Evolutionary conservation across 1,139 yeast genomes (phyloP).

Genomic region (Blastobotrys arbuscula): DNA sequence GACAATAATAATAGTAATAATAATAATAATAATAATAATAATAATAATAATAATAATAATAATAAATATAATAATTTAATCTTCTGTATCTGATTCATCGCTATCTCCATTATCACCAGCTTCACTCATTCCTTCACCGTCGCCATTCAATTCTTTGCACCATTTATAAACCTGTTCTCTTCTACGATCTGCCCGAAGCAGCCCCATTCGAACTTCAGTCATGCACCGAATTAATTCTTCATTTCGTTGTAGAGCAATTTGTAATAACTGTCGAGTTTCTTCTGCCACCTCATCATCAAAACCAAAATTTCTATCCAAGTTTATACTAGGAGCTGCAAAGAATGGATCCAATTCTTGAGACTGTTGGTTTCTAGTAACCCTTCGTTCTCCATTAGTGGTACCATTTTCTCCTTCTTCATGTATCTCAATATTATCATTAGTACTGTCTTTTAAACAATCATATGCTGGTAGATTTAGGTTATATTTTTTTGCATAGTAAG

Average conservation of each 20-base stretch:
- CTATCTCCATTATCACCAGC: conserved; percentile 1
- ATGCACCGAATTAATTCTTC: conserved; percentile 84
- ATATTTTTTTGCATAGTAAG: conserved; percentile 57
- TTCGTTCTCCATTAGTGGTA: conserved; percentile 21
- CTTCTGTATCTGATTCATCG: background rate
- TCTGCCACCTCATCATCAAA: conserved; percentile 51
- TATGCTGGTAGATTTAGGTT: conserved; percentile 62
- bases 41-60: background rate
- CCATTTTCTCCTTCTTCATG: conserved; percentile 5
- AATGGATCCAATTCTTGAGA: conserved; percentile 49
- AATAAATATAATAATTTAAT: background rate
- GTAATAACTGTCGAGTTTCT: conserved; percentile 59
- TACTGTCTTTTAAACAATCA: conserved; percentile 48
- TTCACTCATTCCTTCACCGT: conserved; percentile 36
- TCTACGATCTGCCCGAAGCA: conserved; percentile 71
- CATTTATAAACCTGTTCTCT: conserved; percentile 65
- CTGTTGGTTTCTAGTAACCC: conserved; percentile 36
- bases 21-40: background rate
- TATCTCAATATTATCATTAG: conserved; percentile 12
- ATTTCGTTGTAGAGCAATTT: conserved; percentile 75
- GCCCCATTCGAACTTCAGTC: conserved; percentile 61
- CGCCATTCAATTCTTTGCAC: conserved; percentile 83
- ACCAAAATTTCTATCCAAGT: conserved; percentile 42
- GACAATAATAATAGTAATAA: background rate
- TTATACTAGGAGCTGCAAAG: conserved; percentile 54